Evolutionary conservation across 1,139 yeast species (phyloP).

Genomic region (Sugiyamaella paludigena): DNA sequence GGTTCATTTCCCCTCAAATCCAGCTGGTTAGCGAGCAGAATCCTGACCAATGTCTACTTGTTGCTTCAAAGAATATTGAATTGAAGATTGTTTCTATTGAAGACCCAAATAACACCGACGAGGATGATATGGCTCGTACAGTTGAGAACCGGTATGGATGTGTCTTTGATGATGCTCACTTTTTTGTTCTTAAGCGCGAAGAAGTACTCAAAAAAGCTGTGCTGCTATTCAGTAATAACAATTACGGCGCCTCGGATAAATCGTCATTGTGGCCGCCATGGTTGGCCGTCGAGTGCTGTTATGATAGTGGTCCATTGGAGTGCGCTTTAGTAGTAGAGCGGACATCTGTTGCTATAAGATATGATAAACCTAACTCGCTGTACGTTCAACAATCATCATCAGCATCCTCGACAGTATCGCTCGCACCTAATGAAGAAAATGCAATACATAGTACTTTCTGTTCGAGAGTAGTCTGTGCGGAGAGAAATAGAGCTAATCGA

Average conservation of each 20-base stretch:
- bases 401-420: constrained; percentile 12
- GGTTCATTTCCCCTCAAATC: constrained; percentile 81
- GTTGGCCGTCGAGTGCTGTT: constrained; percentile 68
- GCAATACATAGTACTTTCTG: constrained; percentile 16
- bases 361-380: constrained; percentile 64
- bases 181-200: constrained; percentile 60
- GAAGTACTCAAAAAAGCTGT: constrained; percentile 45
- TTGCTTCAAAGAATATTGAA: constrained; percentile 72
- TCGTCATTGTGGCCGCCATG: constrained; percentile 74
- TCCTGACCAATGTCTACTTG: constrained; percentile 61
- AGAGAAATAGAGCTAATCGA: constrained; percentile 42
- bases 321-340: constrained; percentile 60
- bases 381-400: constrained; percentile 38
- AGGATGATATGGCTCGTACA: constrained; percentile 49
- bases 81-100: constrained; percentile 60
- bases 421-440: constrained; percentile 14
- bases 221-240: constrained; percentile 41
- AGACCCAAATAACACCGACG: constrained; percentile 47
- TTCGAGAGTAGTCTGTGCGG: constrained; percentile 33
- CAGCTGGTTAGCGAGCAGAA: constrained; percentile 70
- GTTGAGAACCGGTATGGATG: constrained; percentile 75
- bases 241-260: constrained; percentile 41
- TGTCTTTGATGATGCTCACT: constrained; percentile 63
- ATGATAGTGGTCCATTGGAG: constrained; percentile 57
- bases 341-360: constrained; percentile 60